Evolutionary conservation across 2,329 filamentous ascomycete species (phyloP).

Genomic region (Corynespora cassiicola): DNA sequence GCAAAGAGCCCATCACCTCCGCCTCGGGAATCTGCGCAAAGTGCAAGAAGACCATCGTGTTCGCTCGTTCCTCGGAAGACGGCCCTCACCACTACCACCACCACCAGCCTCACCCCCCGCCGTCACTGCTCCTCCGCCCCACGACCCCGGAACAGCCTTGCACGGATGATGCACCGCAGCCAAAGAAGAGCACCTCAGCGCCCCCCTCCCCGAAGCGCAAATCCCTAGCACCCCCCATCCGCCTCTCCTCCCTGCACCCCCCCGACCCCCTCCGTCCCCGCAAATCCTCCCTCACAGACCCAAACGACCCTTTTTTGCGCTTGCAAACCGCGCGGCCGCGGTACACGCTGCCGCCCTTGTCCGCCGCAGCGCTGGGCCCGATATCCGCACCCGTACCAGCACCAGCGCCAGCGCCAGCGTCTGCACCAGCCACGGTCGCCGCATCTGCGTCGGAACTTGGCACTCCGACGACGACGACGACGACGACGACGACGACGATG

Average conservation of each 20-base stretch:
- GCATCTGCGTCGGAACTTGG: too few relatives aligned
- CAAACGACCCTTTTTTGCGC: slow-evolving; percentile 35
- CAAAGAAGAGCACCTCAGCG: slow-evolving; percentile 15
- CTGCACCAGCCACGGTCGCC: neutral
- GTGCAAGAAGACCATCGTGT: slow-evolving; percentile 38
- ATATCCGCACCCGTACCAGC: too few relatives aligned
- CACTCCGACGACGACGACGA: neutral
- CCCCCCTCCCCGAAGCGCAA: slow-evolving; percentile 23
- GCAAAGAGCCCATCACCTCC: slow-evolving; percentile 33
- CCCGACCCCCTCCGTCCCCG: slow-evolving; percentile 24
- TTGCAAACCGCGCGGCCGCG: slow-evolving; percentile 33
- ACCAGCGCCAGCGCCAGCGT: too few relatives aligned
- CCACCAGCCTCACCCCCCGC: slow-evolving; percentile 24
- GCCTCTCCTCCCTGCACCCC: slow-evolving; percentile 36
- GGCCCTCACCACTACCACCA: too few relatives aligned
- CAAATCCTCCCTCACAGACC: slow-evolving; percentile 38
- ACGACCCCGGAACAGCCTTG: too few relatives aligned
- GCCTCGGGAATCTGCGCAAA: slow-evolving; percentile 35
- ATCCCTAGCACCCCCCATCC: slow-evolving; percentile 32
- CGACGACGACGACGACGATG: too few relatives aligned
- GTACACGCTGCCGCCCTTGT: slow-evolving; percentile 7
- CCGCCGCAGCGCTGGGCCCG: neutral
- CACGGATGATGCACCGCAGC: too few relatives aligned
- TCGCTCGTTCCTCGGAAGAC: slow-evolving; percentile 27
- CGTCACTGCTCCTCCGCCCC: too few relatives aligned